Conservation (phyloP, 345 rosid species). For the Eucalyptus guilfoylei region DNA sequence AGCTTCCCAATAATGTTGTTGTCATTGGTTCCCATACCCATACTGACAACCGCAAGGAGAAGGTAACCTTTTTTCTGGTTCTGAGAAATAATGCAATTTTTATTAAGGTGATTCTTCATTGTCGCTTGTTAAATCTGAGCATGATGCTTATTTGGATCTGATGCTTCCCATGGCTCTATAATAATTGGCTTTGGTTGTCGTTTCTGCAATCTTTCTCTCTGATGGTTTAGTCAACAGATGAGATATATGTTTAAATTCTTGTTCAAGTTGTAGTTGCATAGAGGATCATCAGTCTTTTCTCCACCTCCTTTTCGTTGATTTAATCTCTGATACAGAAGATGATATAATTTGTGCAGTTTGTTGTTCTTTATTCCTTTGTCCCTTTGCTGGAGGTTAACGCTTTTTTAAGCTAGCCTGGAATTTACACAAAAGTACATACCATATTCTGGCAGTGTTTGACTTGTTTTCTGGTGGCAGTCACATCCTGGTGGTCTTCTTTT, state of each 20-base stretch:
- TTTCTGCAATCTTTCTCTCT: neutral
- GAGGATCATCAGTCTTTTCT: neutral
- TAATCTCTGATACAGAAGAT: neutral
- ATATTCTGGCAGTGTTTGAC: neutral
- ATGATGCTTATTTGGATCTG: neutral
- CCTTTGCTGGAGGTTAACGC: neutral
- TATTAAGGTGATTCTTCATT: neutral
- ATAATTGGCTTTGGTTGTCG: neutral
- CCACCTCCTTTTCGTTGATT: neutral
- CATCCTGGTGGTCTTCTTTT: conserved; percentile 84
- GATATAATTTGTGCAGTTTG: neutral
- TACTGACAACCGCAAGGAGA: conserved; percentile 59
- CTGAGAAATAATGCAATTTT: neutral
- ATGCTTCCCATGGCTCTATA: neutral
- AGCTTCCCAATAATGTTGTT: conserved; percentile 71
- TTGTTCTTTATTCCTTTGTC: neutral
- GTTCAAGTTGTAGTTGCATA: neutral
- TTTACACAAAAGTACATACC: neutral
- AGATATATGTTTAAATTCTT: neutral
- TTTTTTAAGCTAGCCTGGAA: neutral
- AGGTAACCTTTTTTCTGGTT: conserved; percentile 31
- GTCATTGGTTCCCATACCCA: conserved; percentile 76
- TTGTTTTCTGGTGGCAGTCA: conserved; percentile 44
- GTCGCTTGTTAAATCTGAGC: neutral
- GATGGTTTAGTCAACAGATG: neutral